Evolutionary conservation across 2,329 filamentous ascomycete genomes (phyloP).

Genomic region (Sporothrix humicola): DNA sequence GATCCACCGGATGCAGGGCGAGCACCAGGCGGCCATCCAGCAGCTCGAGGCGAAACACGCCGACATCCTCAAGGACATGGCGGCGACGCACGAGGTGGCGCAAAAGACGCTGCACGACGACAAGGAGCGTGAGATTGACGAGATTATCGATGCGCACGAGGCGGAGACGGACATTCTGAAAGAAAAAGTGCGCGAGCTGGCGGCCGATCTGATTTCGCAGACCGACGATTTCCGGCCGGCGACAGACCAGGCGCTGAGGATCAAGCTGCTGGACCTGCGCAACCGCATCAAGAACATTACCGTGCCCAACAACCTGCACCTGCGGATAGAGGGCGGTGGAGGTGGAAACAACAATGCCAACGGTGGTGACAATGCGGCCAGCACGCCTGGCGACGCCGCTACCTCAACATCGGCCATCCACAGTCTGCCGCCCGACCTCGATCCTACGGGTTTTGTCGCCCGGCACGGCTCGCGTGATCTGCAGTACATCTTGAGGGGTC

Average conservation of each 20-base stretch:
- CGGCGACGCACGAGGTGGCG: conserved; percentile 7
- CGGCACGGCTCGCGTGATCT: conserved; percentile 35
- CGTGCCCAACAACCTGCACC: conserved; percentile 36
- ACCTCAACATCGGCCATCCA: neutral
- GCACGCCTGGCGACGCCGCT: neutral
- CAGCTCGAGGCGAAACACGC: neutral
- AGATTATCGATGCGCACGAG: conserved; percentile 32
- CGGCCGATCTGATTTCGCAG: conserved; percentile 39
- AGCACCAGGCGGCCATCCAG: neutral
- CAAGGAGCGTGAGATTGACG: conserved; percentile 30
- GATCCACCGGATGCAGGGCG: conserved; percentile 14
- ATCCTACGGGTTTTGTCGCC: conserved; percentile 37
- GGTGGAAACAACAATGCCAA: neutral
- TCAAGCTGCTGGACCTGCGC: conserved; percentile 37
- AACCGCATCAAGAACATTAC: conserved; percentile 38
- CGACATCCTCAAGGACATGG: neutral
- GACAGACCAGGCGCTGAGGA: conserved; percentile 39
- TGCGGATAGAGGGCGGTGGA: neutral
- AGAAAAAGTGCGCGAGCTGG: conserved; percentile 36
- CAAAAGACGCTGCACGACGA: conserved; percentile 13
- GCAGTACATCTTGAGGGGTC: conserved; percentile 37
- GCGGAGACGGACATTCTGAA: conserved; percentile 27
- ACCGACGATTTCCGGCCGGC: conserved; percentile 41
- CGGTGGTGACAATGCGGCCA: neutral
- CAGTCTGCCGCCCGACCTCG: conserved; percentile 32